Percentiles rank a stretch among this genome's conserved stretches.
Evolutionary conservation across 305 asterid genomes (phyloP).

Genomic region (Fraxinus latifolia): DNA sequence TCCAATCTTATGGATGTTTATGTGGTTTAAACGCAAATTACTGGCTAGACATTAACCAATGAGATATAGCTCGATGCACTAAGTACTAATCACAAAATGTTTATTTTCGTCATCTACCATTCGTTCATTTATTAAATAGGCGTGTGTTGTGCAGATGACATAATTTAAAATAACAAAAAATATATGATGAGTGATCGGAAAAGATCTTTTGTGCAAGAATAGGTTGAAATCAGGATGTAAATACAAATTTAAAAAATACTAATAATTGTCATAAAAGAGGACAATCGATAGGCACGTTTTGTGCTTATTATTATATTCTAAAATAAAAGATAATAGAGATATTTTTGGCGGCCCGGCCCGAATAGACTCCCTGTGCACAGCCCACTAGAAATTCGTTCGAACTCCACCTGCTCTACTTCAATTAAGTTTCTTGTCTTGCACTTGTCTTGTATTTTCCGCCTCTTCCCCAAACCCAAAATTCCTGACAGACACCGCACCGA

Average conservation of each 20-base stretch:
- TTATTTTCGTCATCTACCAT: not conserved
- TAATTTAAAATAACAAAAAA: too few species aligned
- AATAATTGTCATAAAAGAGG: not conserved
- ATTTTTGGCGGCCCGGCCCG: not conserved
- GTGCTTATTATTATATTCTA: not conserved
- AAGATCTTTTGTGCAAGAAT: not conserved
- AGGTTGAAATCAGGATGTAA: not conserved
- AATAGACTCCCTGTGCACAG: not conserved
- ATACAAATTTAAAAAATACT: not conserved
- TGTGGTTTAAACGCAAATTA: not conserved
- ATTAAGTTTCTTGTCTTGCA: not conserved
- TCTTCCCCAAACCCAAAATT: not conserved
- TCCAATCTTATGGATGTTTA: not conserved
- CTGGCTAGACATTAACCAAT: not conserved
- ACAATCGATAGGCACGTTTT: not conserved
- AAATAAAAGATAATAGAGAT: not conserved
- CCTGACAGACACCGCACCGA: not conserved
- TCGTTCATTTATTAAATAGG: not conserved
- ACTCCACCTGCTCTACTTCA: not conserved
- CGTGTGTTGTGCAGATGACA: not conserved
- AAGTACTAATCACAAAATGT: not conserved
- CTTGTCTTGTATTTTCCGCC: not conserved
- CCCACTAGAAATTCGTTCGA: not conserved
- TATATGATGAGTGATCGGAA: not conserved
- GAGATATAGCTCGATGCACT: not conserved